These are phyloP conservation scores for Penicillium soppii DNA, from an alignment of 495 filamentous ascomycete genomes.

Conservation along the genomic window DNA sequence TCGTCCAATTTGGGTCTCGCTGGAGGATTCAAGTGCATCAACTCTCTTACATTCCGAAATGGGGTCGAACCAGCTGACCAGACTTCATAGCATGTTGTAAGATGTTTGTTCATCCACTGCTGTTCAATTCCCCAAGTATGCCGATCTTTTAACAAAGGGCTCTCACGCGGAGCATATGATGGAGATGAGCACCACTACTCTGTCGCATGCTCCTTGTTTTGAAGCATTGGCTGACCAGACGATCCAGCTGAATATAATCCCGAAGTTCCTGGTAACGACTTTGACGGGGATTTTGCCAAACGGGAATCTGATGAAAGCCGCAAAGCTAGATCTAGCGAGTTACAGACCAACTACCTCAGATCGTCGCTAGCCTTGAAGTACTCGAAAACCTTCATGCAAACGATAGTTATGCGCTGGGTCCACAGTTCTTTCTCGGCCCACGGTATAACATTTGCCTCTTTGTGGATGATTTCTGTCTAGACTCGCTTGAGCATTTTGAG, in stretches of 20 bases:
- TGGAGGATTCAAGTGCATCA: not conserved
- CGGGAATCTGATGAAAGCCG: not conserved
- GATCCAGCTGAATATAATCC: too few species aligned
- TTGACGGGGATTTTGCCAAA: not conserved
- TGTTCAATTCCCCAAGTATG: not conserved
- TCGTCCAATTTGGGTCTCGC: not conserved
- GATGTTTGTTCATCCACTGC: not conserved
- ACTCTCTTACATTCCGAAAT: not conserved
- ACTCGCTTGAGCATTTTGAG: not conserved
- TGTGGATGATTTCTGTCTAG: not conserved
- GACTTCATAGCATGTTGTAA: not conserved
- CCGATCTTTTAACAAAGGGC: not conserved
- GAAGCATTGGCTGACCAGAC: too few species aligned
- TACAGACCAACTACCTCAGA: not conserved
- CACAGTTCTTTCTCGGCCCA: not conserved
- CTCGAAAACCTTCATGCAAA: not conserved
- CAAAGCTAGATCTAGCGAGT: not conserved
- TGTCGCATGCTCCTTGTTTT: not conserved
- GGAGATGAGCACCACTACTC: not conserved
- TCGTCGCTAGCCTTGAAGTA: not conserved
- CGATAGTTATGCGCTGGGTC: not conserved
- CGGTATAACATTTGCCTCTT: conserved; percentile 1
- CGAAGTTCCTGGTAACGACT: not conserved
- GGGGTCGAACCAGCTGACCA: not conserved
- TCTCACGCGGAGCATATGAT: not conserved